Conservation (phyloP, 1,139 yeast genomes). For the Taphrina confusa region DNA sequence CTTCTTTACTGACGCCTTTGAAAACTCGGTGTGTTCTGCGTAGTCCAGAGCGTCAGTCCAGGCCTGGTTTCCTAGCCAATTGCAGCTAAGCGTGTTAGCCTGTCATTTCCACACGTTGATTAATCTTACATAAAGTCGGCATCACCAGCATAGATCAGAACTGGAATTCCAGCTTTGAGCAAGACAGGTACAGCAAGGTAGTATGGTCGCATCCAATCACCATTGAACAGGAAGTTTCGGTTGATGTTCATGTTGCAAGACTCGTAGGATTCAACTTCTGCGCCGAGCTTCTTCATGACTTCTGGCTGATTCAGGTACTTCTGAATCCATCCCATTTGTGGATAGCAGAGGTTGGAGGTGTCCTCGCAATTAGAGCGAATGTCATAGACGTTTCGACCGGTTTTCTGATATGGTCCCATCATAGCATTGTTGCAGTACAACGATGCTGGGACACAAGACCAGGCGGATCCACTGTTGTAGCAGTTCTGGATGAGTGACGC, state of each 20-base stretch:
- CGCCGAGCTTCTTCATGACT: slow-evolving; percentile 83
- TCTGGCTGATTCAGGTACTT: slow-evolving; percentile 66
- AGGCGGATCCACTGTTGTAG: slow-evolving; percentile 72
- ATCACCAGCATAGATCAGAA: slow-evolving; percentile 82
- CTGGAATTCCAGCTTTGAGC: slow-evolving; percentile 60
- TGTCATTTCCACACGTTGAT: too few species aligned
- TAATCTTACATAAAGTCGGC: slow-evolving; percentile 74
- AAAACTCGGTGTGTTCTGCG: slow-evolving; percentile 50
- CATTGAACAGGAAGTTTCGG: slow-evolving; percentile 79
- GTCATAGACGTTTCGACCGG: slow-evolving; percentile 90
- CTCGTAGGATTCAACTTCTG: slow-evolving; percentile 79
- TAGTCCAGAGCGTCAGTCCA: slow-evolving; percentile 74
- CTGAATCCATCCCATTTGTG: slow-evolving; percentile 65
- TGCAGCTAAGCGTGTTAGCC: slow-evolving; percentile 44
- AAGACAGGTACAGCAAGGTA: slow-evolving; percentile 46
- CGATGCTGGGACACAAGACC: slow-evolving; percentile 92
- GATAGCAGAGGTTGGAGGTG: slow-evolving; percentile 69
- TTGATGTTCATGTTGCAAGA: slow-evolving; percentile 84
- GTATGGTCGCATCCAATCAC: slow-evolving; percentile 92
- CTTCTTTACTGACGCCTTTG: slow-evolving; percentile 47
- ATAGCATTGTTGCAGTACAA: slow-evolving; percentile 78
- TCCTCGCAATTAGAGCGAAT: slow-evolving; percentile 85
- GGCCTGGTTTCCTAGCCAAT: slow-evolving; percentile 83
- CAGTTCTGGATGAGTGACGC: slow-evolving; percentile 75
- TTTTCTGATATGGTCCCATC: slow-evolving; percentile 81